These are phyloP conservation scores for Auxenochlorella protothecoides DNA, from an alignment of 139 green algal species.

Conservation along the genomic window DNA sequence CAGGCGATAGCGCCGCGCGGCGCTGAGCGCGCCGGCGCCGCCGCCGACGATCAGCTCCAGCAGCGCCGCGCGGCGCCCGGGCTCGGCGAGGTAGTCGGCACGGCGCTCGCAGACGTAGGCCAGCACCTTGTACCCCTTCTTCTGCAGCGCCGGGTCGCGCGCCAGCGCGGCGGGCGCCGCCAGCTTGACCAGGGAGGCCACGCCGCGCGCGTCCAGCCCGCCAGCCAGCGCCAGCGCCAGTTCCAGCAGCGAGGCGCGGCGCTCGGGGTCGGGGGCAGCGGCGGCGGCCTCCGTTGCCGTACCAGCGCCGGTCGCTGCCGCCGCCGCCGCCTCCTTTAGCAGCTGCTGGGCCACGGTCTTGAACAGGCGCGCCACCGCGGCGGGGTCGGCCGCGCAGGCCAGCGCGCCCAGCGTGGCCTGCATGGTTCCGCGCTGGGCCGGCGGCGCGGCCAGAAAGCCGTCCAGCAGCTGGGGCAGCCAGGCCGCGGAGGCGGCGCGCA, in stretches of 20 bases:
- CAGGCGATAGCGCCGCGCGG: slow-evolving; percentile 77
- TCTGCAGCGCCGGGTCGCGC: slow-evolving; percentile 70
- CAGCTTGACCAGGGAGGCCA: slow-evolving; percentile 59
- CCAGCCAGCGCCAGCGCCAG: slow-evolving; percentile 56
- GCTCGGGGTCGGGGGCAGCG: neutral
- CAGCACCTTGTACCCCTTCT: slow-evolving; percentile 89
- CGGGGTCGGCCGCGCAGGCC: slow-evolving; percentile 38
- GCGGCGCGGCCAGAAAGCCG: slow-evolving; percentile 48
- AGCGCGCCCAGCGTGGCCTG: slow-evolving; percentile 51
- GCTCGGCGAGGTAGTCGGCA: slow-evolving; percentile 21
- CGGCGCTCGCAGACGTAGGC: slow-evolving; percentile 48
- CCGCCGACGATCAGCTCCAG: slow-evolving; percentile 42
- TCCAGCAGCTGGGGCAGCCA: slow-evolving; percentile 23
- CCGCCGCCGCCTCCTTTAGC: slow-evolving; percentile 25
- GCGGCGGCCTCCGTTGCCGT: neutral
- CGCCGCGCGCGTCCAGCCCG: slow-evolving; percentile 48
- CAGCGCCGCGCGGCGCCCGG: slow-evolving; percentile 25
- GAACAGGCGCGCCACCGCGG: slow-evolving; percentile 51
- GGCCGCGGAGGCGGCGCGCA: too few species aligned
- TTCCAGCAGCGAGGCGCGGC: slow-evolving; percentile 70
- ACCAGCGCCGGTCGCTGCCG: too few species aligned
- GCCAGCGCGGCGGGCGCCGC: slow-evolving; percentile 35
- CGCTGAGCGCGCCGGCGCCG: slow-evolving; percentile 22
- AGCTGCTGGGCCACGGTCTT: slow-evolving; percentile 55
- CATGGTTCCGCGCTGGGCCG: slow-evolving; percentile 38